A percentile compares a stretch with the other conserved stretches of the same genome.
These are phyloP conservation scores for Plasmodium coatneyi DNA, from an alignment of 169 alveolate species.

Conservation along the genomic window DNA sequence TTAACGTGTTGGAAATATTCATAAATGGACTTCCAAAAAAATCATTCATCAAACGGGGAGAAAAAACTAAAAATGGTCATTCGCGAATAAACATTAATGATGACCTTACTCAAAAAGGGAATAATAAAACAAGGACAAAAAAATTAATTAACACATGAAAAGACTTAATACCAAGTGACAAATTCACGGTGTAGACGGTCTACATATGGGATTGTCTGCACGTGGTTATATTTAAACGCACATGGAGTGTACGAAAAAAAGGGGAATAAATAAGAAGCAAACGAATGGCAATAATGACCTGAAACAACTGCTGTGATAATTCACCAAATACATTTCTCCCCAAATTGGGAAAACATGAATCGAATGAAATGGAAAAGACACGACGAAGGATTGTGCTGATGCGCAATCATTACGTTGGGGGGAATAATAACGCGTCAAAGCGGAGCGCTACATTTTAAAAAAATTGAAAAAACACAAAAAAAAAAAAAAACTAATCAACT, in stretches of 20 bases:
- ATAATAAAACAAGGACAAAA: neutral
- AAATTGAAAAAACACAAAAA: neutral
- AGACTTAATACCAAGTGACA: neutral
- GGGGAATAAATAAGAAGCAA: conserved; percentile 1
- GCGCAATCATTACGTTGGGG: neutral
- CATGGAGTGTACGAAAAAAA: neutral
- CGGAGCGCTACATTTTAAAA: neutral
- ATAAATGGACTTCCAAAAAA: neutral
- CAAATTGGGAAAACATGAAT: neutral
- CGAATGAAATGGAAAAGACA: neutral
- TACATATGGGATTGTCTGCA: neutral
- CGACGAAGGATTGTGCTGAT: neutral
- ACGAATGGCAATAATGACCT: neutral
- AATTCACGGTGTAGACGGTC: neutral
- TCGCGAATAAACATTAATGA: neutral
- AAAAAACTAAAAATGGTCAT: neutral
- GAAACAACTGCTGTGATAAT: neutral
- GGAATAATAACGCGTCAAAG: neutral
- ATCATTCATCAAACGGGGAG: neutral
- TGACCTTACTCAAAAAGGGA: neutral
- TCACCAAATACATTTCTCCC: neutral
- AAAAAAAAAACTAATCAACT: neutral
- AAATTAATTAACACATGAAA: neutral
- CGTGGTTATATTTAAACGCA: neutral
- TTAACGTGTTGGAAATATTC: neutral